Base-by-base conservation (phyloP, 2,329 filamentous ascomycete species). In the Blastomyces parvus region DNA sequence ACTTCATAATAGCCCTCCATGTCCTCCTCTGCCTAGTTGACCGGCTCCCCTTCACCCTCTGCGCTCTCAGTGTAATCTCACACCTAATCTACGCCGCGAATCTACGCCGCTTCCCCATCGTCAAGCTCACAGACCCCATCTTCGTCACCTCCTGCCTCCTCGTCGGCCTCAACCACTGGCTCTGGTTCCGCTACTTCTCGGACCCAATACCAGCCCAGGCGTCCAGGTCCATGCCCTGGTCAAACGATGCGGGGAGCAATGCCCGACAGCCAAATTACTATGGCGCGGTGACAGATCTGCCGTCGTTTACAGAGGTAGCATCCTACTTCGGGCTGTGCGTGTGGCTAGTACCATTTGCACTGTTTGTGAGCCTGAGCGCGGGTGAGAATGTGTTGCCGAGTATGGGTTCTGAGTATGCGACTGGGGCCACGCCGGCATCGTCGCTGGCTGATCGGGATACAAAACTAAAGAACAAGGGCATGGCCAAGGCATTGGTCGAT, bases 321-420 rank as follows among this genome's bases (percentile, higher is more conserved):
- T 93, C 90, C 0, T 99, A 94, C 77, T 99, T 99, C 72, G 94
- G 94, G 0, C 81, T 99, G 1, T 96, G 92, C 70, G 92, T 99
- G 0, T 99, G 94, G 94, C 82, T 99, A 1, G 90, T 97, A 0
- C 94, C 94, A 0, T 99, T 99, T 73, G 87, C 92, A 19, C 82
- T 99, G 17, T 99, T 99, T 72, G 93, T 99, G 60, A 96, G 90
- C 70, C 78, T 99, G 52, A 96, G 90, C 22, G 94, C 94, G 0
- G 91, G 91, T 62, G 94, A 99, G 73, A 97, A 97, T 72, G 90
- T 97, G 3, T 79, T 99, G 60, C 94, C 94, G 0, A 95, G 88
- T 8, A 97, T 97, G 84, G 90, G 91, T 14, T 90, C 85, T 58
- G 88, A 91, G 67, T 86, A 86, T 72, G 83, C 83, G 22, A 86